Base-by-base conservation (phyloP, 768 basidiomycete genomes). In the Lactarius vividus region DNA sequence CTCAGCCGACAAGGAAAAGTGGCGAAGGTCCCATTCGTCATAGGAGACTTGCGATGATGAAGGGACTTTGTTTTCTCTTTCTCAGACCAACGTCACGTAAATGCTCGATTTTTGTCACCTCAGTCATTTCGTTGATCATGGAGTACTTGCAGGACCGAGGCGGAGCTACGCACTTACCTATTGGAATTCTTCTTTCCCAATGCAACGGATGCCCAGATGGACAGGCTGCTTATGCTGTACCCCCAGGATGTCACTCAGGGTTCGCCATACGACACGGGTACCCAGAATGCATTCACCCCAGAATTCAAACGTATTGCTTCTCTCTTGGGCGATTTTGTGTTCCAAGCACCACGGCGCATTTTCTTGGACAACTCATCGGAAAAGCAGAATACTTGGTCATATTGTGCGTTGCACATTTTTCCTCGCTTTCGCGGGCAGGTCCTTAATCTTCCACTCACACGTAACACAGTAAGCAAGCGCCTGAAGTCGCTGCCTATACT, bases 221-320 rank as follows among this genome's bases (percentile, higher is more conserved):
- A 59, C 13, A 15, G 57, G 7, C 46, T 72, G 2, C 59, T 68
- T 16, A 28, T 29, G 2, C 31, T 62, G 7, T 72, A 72, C 49
- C 66, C 69, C 20, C 46, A 56, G 9, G 62, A 71, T 39, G 39
- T 59, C 59, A 39, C 70, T 18, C 33, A 71, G 60, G 75, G 75
- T 0, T 76, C 74, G 10, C 75, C 75, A 1, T 76, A 70, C 53
- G 69, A 70, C 20, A 73, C 76, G 7, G 75, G 74, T 31, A 7
- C n/a, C 7, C 29, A 55, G n/a, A 44, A 68, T 49, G 40, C 59
- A 18, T 6, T 46, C 40, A 79, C 78, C 2, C 79, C 79, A 5
- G 62, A 81, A 68, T 80, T 72, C 70, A 81, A 80, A 64, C 75
- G 81, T 4, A 62, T 80, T 9, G 76, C 79, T 1, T 77, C 78